Evolutionary conservation across 371 early-diverging fungal species (phyloP).

Genomic region (Synchytrium microbalum): DNA sequence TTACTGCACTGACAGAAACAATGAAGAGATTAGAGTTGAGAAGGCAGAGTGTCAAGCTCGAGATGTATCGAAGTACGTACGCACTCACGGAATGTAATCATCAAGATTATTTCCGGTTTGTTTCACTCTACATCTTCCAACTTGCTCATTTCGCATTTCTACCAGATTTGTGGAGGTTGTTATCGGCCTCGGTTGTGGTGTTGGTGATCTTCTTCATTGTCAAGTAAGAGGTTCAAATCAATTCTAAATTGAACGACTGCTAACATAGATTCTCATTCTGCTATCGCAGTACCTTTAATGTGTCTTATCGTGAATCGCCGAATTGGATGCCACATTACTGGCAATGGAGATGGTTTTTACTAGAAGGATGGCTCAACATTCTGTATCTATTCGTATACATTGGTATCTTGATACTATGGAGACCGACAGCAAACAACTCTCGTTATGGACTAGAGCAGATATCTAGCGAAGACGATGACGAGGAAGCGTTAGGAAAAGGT

Average conservation of each 20-base stretch:
- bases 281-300: constrained; percentile 45
- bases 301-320: constrained; percentile 48
- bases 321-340: constrained; percentile 75
- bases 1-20: constrained; percentile 50
- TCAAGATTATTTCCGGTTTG: neutral
- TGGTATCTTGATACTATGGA: constrained; percentile 76
- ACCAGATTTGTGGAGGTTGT: constrained; percentile 66
- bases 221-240: no score
- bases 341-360: constrained; percentile 83
- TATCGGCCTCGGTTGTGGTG: constrained; percentile 65
- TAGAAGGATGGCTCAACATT: constrained; percentile 70
- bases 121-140: constrained; percentile 5
- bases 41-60: constrained; percentile 76
- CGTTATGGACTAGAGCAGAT: constrained; percentile 62
- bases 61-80: constrained; percentile 68
- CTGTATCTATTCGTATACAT: constrained; percentile 75
- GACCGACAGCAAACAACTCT: constrained; percentile 86
- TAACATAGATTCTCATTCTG: constrained; percentile 29
- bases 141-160: constrained; percentile 11
- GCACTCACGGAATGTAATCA: neutral
- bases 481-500: constrained; percentile 11
- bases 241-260: no score
- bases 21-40: constrained; percentile 60
- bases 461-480: constrained; percentile 34
- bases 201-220: constrained; percentile 70